A percentile compares a stretch with the other conserved stretches of the same genome.
These are phyloP conservation scores for Diutina pseudorugosa DNA, from an alignment of 1,139 yeast genomes.

Conservation along the genomic window DNA sequence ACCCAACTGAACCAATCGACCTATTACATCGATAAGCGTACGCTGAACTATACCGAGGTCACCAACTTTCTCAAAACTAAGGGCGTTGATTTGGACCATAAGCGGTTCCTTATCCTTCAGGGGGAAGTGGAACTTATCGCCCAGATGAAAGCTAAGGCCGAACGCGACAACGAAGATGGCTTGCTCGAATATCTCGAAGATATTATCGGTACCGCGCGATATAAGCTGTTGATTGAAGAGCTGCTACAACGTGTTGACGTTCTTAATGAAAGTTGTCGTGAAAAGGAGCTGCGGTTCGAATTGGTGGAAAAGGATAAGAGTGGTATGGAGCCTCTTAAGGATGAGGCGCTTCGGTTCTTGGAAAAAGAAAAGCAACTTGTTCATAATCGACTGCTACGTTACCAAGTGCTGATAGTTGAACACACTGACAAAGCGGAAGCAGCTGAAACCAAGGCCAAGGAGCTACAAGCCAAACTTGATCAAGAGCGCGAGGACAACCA, in stretches of 20 bases:
- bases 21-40: constrained; percentile 60
- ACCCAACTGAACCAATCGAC: constrained; percentile 64
- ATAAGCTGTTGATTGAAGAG: constrained; percentile 66
- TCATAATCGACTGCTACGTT: constrained; percentile 40
- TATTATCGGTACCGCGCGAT: constrained; percentile 86
- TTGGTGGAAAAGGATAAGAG: constrained; percentile 70
- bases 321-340: constrained; percentile 56
- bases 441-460: constrained; percentile 20
- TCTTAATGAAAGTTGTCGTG: constrained; percentile 67
- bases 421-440: constrained; percentile 17
- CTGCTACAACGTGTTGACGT: constrained; percentile 48
- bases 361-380: constrained; percentile 52
- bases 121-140: constrained; percentile 99
- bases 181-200: constrained; percentile 88
- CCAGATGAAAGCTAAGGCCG: constrained; percentile 97
- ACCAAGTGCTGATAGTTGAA: constrained; percentile 42
- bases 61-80: constrained; percentile 62
- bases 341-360: constrained; percentile 56
- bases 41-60: constrained; percentile 70
- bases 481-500: constrained; percentile 37
- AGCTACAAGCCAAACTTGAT: constrained; percentile 30
- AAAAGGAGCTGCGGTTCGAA: constrained; percentile 69
- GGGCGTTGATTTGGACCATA: constrained; percentile 92
- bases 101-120: constrained; percentile 84
- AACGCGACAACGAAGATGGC: constrained; percentile 86